Base-by-base conservation (phyloP, 768 basidiomycete species). In the Asterophora parasitica region DNA sequence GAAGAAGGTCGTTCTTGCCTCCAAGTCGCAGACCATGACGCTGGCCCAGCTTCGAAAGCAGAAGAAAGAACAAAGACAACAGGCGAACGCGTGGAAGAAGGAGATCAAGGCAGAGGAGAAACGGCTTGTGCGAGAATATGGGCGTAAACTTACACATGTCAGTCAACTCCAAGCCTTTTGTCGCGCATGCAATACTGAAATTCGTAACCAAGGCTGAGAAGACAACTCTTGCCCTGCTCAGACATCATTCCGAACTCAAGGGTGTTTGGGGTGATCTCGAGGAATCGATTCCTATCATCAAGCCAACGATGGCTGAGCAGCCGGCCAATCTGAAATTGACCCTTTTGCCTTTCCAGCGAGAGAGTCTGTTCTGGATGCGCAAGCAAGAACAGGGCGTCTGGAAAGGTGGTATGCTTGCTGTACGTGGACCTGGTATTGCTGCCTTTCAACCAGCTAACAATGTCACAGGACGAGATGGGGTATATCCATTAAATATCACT, bases 321-420 rank as follows among this genome's bases (percentile, higher is more conserved):
- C 94, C 96, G 2, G 70, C 68, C 2, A 83, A 82, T n/a, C 70
- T 98, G 50, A 95, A 92, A 63, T 77, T 90, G 42, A 82, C 78
- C 0, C 77, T 99, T 3, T 72, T 99, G 30, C 95, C 94, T 1
- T 99, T 98, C 78, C 96, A 99, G 64, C 81, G 79, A 44, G 96
- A 99, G 68, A 92, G 90, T 67, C 71, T 99, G 53, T 85, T 74
- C 59, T 99, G 96, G 96, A 95, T 99, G 92, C 79, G 81, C 56
- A 77, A 90, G 60, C 96, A 98, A 69, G 96, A 99, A 64, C 71
- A 83, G 45, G 78, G 88, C 6, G 67, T 81, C 2, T 98, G 94
- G 90, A 71, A 75, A 40, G 96, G 95, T 31, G 96, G 95, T 4
- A 85, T 97, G 81, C 74, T 97, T 44, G 92, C 93, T 15, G 89